Evolutionary conservation across 2,329 filamentous ascomycete genomes (phyloP), one percentile per base, ranked within the genome.

Genomic region (Colletotrichum tropicale): DNA sequence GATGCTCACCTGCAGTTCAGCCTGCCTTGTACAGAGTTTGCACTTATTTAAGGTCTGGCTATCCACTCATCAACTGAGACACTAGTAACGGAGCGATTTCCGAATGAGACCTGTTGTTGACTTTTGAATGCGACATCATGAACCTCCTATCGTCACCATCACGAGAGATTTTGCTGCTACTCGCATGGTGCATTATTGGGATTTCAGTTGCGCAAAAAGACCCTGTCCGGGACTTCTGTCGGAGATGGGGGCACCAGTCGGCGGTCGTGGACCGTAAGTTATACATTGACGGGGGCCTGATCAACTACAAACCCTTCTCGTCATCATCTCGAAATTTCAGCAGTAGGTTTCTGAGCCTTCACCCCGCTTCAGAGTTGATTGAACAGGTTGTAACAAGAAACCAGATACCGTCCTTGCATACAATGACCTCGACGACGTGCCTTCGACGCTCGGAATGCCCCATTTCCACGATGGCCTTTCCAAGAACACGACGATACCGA

Each of bases 121-220:
- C 5, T n/a, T 43, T 43, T n/a, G 8, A 43, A 12, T 43, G 18
- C 8, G 18, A 12, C 38, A 48, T 21, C 38, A 48, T 48, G 38
- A 48, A 4, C 3, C 9, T 7, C 18, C 0, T 12, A 48, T 4
- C 3, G 38, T 7, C 18, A 48, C 0, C 18, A 4, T 4, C 10
- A 21, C 43, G 18, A 21, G 18, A 21, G 0, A 12, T 21, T 48
- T 4, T 12, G 0, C 9, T 48, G 18, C 1, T 21, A 7, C 43
- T 48, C 18, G 9, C 18, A 6, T 48, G 3, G 43, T 21, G 10
- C 43, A 4, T 48, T 48, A 4, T 21, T 1, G 43, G 43, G n/a
- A 48, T 1, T 1, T 48, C 43, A 2, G 10, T 48, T 21, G 43
- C 43, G 43, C 43, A 48, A 3, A 48, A 48, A 1, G 43, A 48